Evolutionary conservation across 2,329 filamentous ascomycete genomes (phyloP).

Genomic region (Dendrostoma leiphaemia): DNA sequence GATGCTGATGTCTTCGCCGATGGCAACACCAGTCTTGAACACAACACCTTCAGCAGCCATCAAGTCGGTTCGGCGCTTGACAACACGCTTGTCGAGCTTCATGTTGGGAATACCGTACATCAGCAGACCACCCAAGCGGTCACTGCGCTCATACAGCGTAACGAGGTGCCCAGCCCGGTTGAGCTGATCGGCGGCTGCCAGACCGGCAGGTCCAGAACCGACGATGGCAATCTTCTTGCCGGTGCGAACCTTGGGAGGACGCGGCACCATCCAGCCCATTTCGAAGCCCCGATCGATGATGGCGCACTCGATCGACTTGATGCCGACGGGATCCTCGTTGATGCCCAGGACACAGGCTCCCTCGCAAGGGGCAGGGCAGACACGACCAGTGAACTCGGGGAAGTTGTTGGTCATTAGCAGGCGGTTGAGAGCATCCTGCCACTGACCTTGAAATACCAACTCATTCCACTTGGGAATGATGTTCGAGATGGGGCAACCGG

Average conservation of each 20-base stretch:
- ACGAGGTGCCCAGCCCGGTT: slow-evolving; percentile 89
- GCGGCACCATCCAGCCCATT: slow-evolving; percentile 95
- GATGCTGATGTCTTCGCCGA: slow-evolving; percentile 75
- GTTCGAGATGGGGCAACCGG: slow-evolving; percentile 93
- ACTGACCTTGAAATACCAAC: slow-evolving; percentile 71
- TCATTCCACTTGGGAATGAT: slow-evolving; percentile 99
- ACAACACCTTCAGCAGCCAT: slow-evolving; percentile 85
- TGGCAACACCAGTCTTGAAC: slow-evolving; percentile 74
- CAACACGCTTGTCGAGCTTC: slow-evolving; percentile 98
- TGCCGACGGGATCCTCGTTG: slow-evolving; percentile 94
- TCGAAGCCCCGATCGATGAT: slow-evolving; percentile 98
- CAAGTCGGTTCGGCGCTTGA: slow-evolving; percentile 92
- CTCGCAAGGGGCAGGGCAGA: slow-evolving; percentile 94
- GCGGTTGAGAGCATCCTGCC: slow-evolving; percentile 88
- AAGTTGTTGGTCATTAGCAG: slow-evolving; percentile 98
- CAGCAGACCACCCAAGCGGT: slow-evolving; percentile 84
- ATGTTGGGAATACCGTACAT: slow-evolving; percentile 99
- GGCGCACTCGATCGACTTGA: slow-evolving; percentile 97
- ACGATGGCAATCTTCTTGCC: slow-evolving; percentile 88
- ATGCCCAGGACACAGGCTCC: slow-evolving; percentile 95
- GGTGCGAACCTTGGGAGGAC: slow-evolving; percentile 73
- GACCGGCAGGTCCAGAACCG: slow-evolving; percentile 87
- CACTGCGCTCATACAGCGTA: slow-evolving; percentile 89
- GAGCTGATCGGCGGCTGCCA: slow-evolving; percentile 88
- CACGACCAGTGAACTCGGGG: slow-evolving; percentile 95